Evolutionary conservation across 139 green algal species (phyloP).

Genomic region (Picochlorum sp.): DNA sequence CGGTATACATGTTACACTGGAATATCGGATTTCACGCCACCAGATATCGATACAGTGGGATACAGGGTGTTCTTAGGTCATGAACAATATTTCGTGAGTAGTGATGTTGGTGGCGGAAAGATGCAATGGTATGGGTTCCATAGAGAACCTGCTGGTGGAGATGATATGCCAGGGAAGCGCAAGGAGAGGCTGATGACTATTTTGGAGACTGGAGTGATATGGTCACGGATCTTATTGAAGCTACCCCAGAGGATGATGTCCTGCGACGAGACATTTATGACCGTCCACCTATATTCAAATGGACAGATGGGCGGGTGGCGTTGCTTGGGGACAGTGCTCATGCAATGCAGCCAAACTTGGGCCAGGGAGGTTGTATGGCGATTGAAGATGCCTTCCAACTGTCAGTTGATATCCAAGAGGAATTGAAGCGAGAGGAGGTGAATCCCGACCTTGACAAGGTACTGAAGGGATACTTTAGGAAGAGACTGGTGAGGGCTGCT

Average conservation of each 20-base stretch:
- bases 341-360: slow-evolving; percentile 95
- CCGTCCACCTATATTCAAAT: slow-evolving; percentile 42
- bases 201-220: slow-evolving; percentile 76
- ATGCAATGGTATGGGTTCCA: slow-evolving; percentile 99
- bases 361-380: slow-evolving; percentile 92
- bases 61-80: slow-evolving; percentile 96
- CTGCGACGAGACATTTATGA: slow-evolving; percentile 94
- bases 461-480: slow-evolving; percentile 21
- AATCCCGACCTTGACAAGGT: slow-evolving; percentile 23
- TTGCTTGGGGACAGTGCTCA: slow-evolving; percentile 93
- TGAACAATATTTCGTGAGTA: slow-evolving; percentile 94
- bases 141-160: slow-evolving; percentile 67
- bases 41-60: slow-evolving; percentile 74
- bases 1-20: slow-evolving; percentile 91
- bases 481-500: slow-evolving; percentile 61
- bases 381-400: slow-evolving; percentile 85
- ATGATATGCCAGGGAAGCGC: slow-evolving; percentile 40
- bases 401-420: slow-evolving; percentile 37
- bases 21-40: slow-evolving; percentile 84
- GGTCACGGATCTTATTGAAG: slow-evolving; percentile 35
- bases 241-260: slow-evolving; percentile 86
- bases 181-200: slow-evolving; percentile 80
- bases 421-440: not conserved
- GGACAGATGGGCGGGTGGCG: slow-evolving; percentile 72
- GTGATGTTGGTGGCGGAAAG: slow-evolving; percentile 91